phyloP scores from a whole-genome alignment of 1,139 yeast species.

The Diutina pseudorugosa region DNA sequence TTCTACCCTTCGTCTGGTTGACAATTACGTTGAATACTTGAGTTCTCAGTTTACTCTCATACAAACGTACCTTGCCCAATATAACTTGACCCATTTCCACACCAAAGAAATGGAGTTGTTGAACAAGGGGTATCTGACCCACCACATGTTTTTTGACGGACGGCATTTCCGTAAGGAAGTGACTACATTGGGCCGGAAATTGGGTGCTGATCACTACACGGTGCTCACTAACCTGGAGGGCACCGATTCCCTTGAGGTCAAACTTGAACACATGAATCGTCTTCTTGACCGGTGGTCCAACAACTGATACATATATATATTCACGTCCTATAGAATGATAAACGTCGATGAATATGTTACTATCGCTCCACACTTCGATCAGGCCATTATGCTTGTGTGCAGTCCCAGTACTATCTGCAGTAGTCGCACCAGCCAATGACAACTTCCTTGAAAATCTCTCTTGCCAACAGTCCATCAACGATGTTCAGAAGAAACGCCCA shows the following conservation, averaged over 20 bases:
- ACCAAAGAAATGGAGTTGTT: not conserved
- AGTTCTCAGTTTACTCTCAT: not conserved
- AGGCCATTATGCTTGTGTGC: not conserved
- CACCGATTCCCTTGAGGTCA: not conserved
- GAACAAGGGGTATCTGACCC: not conserved
- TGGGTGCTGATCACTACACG: not conserved
- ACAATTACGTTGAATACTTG: not conserved
- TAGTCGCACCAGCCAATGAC: slow-evolving; percentile 2
- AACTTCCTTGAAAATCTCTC: not conserved
- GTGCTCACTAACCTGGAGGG: not conserved
- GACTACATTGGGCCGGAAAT: not conserved
- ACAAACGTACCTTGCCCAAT: not conserved
- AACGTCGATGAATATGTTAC: not conserved
- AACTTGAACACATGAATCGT: not conserved
- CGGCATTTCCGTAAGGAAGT: not conserved
- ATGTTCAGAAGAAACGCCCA: slow-evolving; percentile 29
- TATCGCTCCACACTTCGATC: not conserved
- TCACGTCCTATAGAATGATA: too few relatives aligned
- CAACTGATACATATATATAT: not conserved
- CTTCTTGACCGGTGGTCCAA: not conserved
- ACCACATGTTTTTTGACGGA: not conserved
- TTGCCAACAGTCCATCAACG: slow-evolving; percentile 3
- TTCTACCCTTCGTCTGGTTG: not conserved
- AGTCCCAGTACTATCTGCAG: not conserved
- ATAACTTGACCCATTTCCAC: not conserved